Conservation (phyloP, 169 alveolate species). For the Eimeria falciformis region DNA sequence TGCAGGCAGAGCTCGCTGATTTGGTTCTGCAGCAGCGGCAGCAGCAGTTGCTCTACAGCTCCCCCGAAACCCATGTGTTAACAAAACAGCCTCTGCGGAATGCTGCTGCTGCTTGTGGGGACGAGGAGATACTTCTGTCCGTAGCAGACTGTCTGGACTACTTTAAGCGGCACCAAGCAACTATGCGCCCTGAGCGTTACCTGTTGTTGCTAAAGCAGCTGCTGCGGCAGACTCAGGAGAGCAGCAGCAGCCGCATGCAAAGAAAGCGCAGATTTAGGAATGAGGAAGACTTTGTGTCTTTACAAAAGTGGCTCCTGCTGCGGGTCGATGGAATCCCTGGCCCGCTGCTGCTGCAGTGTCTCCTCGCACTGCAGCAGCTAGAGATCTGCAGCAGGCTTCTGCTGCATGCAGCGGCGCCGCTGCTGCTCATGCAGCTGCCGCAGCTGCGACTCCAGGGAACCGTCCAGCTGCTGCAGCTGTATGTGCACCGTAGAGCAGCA, state of each 20-base stretch:
- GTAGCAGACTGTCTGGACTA: slow-evolving; percentile 27
- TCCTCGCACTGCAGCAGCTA: slow-evolving; percentile 38
- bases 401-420: slow-evolving; percentile 74
- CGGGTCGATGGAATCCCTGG: slow-evolving; percentile 66
- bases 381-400: slow-evolving; percentile 61
- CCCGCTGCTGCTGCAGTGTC: neutral
- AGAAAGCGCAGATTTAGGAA: neutral
- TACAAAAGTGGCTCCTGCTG: slow-evolving; percentile 40
- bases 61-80: slow-evolving; percentile 23
- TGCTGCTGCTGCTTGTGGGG: slow-evolving; percentile 4
- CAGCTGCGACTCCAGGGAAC: slow-evolving; percentile 27
- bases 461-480: slow-evolving; percentile 52
- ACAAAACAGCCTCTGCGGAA: slow-evolving; percentile 17
- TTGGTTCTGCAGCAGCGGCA: slow-evolving; percentile 2
- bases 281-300: neutral
- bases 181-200: slow-evolving; percentile 46
- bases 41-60: slow-evolving; percentile 38
- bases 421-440: slow-evolving; percentile 71
- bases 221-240: neutral
- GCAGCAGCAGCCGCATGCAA: slow-evolving; percentile 39
- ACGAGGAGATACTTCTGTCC: slow-evolving; percentile 25
- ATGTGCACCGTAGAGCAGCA: slow-evolving; percentile 42
- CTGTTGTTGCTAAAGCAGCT: slow-evolving; percentile 45
- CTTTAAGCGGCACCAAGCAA: slow-evolving; percentile 9
- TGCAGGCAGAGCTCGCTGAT: slow-evolving; percentile 4